Evolutionary conservation across 2,329 filamentous ascomycete genomes (phyloP).

Genomic region (Hysterium pulicare): DNA sequence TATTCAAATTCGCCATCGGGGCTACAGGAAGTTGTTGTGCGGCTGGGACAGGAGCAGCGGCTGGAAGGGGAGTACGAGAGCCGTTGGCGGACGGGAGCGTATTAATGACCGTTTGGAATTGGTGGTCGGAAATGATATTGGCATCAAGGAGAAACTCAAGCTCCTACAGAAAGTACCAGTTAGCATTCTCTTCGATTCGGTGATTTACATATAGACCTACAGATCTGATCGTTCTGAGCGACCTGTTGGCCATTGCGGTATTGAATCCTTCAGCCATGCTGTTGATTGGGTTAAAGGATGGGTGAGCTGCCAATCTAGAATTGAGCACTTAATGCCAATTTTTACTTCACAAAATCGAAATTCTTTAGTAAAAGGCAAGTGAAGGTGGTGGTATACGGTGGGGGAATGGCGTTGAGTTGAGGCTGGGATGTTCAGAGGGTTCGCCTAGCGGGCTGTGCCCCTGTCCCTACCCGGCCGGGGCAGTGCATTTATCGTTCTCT

Average conservation of each 20-base stretch:
- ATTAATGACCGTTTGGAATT: constrained; percentile 70
- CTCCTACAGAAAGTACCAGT: constrained; percentile 56
- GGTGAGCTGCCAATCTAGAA: no score
- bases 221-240: constrained; percentile 81
- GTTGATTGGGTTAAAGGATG: constrained; percentile 2
- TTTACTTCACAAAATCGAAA: no score
- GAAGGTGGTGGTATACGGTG: no score
- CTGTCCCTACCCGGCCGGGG: no score
- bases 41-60: constrained; percentile 16
- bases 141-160: constrained; percentile 85
- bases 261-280: constrained; percentile 45
- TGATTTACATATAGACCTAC: constrained; percentile 49
- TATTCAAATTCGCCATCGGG: constrained; percentile 30
- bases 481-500: no score
- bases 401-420: no score
- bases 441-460: no score
- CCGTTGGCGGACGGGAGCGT: constrained; percentile 72
- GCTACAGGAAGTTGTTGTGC: constrained; percentile 20
- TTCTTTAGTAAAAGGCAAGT: no score
- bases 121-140: constrained; percentile 69
- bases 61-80: constrained; percentile 42
- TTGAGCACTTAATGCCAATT: no score
- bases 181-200: constrained; percentile 7
- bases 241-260: constrained; percentile 71
- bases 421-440: no score